phyloP scores from a whole-genome alignment of 805 yeast genomes.

The Ogataea philodendri region DNA sequence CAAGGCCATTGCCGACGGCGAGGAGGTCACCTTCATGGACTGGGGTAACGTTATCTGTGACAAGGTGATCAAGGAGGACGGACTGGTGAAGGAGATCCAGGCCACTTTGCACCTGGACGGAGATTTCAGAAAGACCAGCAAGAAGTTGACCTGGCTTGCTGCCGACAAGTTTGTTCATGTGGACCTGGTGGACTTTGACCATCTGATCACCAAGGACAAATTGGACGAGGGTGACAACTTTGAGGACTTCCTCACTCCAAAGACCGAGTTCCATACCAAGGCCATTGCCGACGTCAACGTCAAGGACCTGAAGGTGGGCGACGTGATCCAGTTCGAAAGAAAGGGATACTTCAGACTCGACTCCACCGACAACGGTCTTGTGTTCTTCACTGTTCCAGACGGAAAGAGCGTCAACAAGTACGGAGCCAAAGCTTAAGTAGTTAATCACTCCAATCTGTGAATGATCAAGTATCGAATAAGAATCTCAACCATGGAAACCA shows the following conservation, averaged over 20 bases:
- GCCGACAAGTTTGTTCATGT: constrained; percentile 69
- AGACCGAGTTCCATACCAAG: constrained; percentile 76
- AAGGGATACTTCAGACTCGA: constrained; percentile 94
- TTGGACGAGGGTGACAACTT: constrained; percentile 92
- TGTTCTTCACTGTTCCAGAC: constrained; percentile 92
- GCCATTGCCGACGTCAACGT: constrained; percentile 83
- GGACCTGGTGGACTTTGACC: constrained; percentile 89
- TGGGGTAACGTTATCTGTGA: constrained; percentile 94
- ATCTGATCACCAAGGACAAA: constrained; percentile 91
- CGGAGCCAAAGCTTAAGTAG: constrained; percentile 53
- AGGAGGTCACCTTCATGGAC: constrained; percentile 97
- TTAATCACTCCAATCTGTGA: constrained; percentile 8
- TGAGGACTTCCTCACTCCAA: constrained; percentile 85
- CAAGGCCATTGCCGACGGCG: constrained; percentile 63
- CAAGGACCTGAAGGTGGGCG: constrained; percentile 75
- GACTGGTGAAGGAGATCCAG: constrained; percentile 56
- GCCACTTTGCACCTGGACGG: constrained; percentile 89
- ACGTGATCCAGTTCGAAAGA: constrained; percentile 91
- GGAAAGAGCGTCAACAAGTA: constrained; percentile 80
- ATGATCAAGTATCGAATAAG: constrained; percentile 54
- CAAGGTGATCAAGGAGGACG: constrained; percentile 55
- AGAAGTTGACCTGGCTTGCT: constrained; percentile 94
- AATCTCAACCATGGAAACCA: constrained; percentile 75
- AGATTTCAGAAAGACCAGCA: constrained; percentile 94
- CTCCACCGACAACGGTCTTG: constrained; percentile 56